phyloP scores from a whole-genome alignment of 495 filamentous ascomycete genomes.

The Neurospora sp. region DNA sequence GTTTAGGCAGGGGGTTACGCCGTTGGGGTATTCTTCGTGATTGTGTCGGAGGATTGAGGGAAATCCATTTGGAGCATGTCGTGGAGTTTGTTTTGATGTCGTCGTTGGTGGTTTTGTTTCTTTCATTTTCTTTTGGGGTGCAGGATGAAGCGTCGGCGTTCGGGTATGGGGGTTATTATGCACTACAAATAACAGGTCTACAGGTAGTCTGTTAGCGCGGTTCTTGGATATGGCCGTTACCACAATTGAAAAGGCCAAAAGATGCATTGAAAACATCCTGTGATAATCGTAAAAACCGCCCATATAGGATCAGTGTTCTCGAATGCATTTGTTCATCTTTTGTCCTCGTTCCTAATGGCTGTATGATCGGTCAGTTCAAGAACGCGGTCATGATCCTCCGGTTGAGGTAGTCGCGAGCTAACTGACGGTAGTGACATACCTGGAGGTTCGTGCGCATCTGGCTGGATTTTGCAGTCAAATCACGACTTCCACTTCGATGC shows the following conservation, averaged over 20 bases:
- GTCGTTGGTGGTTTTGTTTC: slow-evolving; percentile 2
- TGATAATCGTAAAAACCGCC: neutral
- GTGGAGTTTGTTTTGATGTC: too few relatives aligned
- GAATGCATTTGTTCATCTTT: too few relatives aligned
- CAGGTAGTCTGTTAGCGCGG: neutral
- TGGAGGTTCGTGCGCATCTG: too few relatives aligned
- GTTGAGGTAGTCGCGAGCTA: too few relatives aligned
- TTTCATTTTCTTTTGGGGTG: neutral
- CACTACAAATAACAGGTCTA: neutral
- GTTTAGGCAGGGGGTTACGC: slow-evolving; percentile 19
- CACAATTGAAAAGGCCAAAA: neutral
- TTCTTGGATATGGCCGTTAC: neutral
- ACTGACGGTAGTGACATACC: too few relatives aligned
- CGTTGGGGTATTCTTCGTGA: slow-evolving; percentile 12
- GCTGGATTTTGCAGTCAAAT: too few relatives aligned
- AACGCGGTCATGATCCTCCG: too few relatives aligned
- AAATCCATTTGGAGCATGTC: neutral
- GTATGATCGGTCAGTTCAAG: too few relatives aligned
- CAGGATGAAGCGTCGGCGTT: slow-evolving; percentile 9
- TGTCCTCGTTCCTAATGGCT: too few relatives aligned
- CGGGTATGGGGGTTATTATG: neutral
- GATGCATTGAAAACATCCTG: neutral
- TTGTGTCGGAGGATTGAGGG: neutral
- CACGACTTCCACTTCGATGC: too few relatives aligned
- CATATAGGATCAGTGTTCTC: too few relatives aligned